Evolutionary conservation across 495 filamentous ascomycete species (phyloP), one percentile per base, ranked within the genome.

Genomic region (Viridothelium virens): DNA sequence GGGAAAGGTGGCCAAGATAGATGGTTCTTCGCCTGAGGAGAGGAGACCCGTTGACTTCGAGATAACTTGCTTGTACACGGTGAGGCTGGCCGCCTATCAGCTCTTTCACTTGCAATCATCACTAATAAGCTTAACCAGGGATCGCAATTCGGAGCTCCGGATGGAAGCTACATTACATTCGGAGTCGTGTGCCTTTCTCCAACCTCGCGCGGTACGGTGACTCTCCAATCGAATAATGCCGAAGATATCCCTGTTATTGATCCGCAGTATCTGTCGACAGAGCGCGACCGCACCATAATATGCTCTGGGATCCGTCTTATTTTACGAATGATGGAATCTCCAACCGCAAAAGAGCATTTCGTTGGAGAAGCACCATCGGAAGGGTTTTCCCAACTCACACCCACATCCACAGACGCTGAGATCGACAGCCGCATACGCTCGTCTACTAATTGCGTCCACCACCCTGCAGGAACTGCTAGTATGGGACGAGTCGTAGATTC

Each of bases 401-500:
- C 72, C 75, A 56, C 12, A 76, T 75, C 70, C 83, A 71, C 65
- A 78, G 70, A 44, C 74, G 77, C 63, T 83, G 81, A 68, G 74
- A 79, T 50, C 82, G 79, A 83, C 69, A 77, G 61, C 77, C 74
- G 11, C 80, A 71, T 72, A 78, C 80, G 34, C 81, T 74, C 70
- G 74, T 78, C 65, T 75, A 80, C 79, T 83, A 78, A 46, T 82
- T 77, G 79, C 62, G 82, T 79, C 46, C 84, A 83, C 65, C 82
- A 86, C 69, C 76, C 80, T 1, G 76, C 74, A 2, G 79, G 82
- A 2, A 85, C 83, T 0, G 84, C 82, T 67, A 78, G 77, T 14
- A 84, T 86, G 71, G 84, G 84, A 0, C 78, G 83, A 9, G 85
- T 88, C 0, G 77, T 87, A 3, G 82, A 85, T 69, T 77, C 78